Evolutionary conservation across 257 asterid genomes (phyloP).

Genomic region (Rauvolfia tetraphylla): DNA sequence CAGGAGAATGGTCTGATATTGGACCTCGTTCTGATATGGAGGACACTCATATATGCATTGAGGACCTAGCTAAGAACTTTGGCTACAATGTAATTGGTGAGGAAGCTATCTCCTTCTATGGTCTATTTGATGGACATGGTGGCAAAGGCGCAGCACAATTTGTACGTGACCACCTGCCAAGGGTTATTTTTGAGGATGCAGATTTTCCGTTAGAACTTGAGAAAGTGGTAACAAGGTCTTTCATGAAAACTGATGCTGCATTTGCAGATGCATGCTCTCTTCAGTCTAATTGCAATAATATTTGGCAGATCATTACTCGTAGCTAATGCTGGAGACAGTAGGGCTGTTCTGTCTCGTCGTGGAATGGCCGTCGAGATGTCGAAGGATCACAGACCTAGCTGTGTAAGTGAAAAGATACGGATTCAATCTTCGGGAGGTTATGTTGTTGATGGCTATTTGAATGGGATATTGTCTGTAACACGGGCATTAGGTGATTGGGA

Average conservation of each 20-base stretch:
- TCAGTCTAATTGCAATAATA: slow-evolving; percentile 78
- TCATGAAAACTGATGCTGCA: slow-evolving; percentile 66
- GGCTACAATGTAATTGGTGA: slow-evolving; percentile 45
- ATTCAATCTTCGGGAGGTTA: slow-evolving; percentile 78
- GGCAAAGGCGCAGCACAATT: slow-evolving; percentile 89
- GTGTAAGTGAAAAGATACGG: slow-evolving; percentile 54
- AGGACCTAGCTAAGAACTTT: slow-evolving; percentile 61
- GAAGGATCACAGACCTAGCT: slow-evolving; percentile 72
- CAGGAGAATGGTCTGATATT: slow-evolving; percentile 83
- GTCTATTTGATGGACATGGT: slow-evolving; percentile 94
- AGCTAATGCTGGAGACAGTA: slow-evolving; percentile 91
- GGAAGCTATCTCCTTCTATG: slow-evolving; percentile 86
- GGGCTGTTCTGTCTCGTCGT: slow-evolving; percentile 76
- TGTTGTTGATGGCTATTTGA: slow-evolving; percentile 66
- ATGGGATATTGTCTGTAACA: slow-evolving; percentile 69
- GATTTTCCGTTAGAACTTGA: slow-evolving; percentile 82
- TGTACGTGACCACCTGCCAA: slow-evolving; percentile 81
- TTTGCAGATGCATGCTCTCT: slow-evolving; percentile 67
- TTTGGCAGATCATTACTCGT: slow-evolving; percentile 90
- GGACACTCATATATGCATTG: slow-evolving; percentile 81
- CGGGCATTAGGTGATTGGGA: slow-evolving; percentile 96
- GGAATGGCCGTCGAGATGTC: slow-evolving; percentile 89
- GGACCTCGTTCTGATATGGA: slow-evolving; percentile 79
- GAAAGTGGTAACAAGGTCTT: slow-evolving; percentile 76
- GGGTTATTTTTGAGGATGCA: slow-evolving; percentile 75